phyloP scores from a whole-genome alignment of 2,329 filamentous ascomycete genomes.

The Cladophialophora carrionii region DNA sequence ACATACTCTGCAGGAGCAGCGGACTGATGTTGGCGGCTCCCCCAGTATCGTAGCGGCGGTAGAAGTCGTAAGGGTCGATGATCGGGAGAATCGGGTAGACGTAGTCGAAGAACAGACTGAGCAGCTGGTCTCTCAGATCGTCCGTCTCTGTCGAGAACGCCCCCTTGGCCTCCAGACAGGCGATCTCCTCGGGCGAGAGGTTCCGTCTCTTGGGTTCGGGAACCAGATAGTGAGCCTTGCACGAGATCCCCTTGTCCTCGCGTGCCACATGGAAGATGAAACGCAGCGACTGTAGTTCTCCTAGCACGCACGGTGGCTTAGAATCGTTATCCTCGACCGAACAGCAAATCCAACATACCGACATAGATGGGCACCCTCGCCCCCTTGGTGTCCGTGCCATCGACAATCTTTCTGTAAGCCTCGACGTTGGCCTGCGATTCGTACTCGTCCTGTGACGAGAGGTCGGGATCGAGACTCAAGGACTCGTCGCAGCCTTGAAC shows the following conservation, averaged over 20 bases:
- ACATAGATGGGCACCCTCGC: constrained; percentile 15
- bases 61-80: constrained; percentile 20
- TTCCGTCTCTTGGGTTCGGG: constrained; percentile 14
- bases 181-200: constrained; percentile 16
- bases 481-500: neutral
- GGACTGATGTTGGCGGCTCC: constrained; percentile 16
- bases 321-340: too few relatives aligned
- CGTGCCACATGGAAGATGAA: constrained; percentile 22
- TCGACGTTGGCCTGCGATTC: constrained; percentile 17
- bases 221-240: constrained; percentile 20
- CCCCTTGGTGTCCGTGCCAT: constrained; percentile 2
- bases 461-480: neutral
- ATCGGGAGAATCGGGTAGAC: constrained; percentile 26
- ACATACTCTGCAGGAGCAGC: constrained; percentile 48
- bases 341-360: constrained; percentile 6
- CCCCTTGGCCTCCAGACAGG: constrained; percentile 20
- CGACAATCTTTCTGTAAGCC: constrained; percentile 18
- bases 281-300: constrained; percentile 21
- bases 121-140: constrained; percentile 19
- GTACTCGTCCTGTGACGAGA: constrained; percentile 12
- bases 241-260: constrained; percentile 20
- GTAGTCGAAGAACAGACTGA: constrained; percentile 23
- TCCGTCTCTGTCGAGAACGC: constrained; percentile 18
- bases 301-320: neutral
- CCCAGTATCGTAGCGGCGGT: constrained; percentile 17